phyloP scores from a whole-genome alignment of 805 yeast species.

The Hanseniaspora clermontiae region DNA sequence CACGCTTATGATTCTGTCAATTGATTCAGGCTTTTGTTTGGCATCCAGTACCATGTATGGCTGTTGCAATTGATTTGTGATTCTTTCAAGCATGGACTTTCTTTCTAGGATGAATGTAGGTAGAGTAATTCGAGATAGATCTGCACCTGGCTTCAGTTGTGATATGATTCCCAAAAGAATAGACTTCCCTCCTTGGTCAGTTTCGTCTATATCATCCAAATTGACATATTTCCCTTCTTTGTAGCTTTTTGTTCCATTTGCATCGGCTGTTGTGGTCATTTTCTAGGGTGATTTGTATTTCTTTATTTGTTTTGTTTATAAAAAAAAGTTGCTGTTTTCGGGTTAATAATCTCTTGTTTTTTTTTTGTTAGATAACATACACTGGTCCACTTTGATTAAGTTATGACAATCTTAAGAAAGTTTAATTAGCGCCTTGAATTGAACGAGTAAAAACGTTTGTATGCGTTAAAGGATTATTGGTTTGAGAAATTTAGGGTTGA shows the following conservation, averaged over 20 bases:
- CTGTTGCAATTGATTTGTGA: constrained; percentile 73
- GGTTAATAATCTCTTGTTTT: no score
- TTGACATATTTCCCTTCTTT: constrained; percentile 15
- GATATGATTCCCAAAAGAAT: constrained; percentile 77
- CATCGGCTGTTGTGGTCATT: background rate
- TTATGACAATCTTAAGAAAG: no score
- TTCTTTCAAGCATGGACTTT: constrained; percentile 90
- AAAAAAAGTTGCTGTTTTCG: no score
- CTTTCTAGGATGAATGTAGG: constrained; percentile 93
- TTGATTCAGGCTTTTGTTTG: constrained; percentile 41
- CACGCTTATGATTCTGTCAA: constrained; percentile 59
- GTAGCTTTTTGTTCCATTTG: background rate
- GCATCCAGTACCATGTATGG: constrained; percentile 69
- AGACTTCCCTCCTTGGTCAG: constrained; percentile 79
- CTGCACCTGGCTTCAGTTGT: constrained; percentile 86
- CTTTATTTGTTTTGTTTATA: background rate
- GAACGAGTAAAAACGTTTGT: no score
- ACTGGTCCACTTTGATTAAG: no score
- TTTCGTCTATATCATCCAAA: constrained; percentile 76
- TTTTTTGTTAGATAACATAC: no score
- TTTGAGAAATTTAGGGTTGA: no score
- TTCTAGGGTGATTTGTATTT: background rate
- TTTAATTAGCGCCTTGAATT: no score
- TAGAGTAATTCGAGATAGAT: constrained; percentile 75
- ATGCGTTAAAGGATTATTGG: no score